Evolutionary conservation across 495 filamentous ascomycete genomes (phyloP).

Genomic region (Annulohypoxylon nitens): DNA sequence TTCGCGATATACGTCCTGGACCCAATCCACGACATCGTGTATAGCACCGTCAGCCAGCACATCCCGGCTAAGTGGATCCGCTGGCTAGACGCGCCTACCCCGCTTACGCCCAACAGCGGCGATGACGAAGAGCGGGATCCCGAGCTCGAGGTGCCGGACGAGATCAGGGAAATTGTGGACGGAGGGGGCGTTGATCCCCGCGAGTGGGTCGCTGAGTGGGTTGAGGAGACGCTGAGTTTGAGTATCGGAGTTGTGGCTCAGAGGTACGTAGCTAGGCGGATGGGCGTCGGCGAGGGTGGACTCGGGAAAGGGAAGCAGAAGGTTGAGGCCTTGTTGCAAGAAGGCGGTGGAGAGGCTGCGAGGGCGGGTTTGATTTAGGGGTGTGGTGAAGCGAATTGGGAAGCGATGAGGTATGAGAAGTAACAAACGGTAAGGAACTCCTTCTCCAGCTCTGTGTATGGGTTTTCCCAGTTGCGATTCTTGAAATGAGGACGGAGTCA

Average conservation of each 20-base stretch:
- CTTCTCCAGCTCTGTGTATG: neutral
- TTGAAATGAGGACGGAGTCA: constrained; percentile 20
- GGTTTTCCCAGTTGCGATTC: neutral
- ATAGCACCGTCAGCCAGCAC: constrained; percentile 83
- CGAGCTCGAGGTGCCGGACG: constrained; percentile 71
- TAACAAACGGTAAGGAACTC: neutral
- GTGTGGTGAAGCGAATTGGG: neutral
- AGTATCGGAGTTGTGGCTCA: constrained; percentile 91
- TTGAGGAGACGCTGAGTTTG: constrained; percentile 88
- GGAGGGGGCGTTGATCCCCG: constrained; percentile 91
- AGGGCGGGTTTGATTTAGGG: constrained; percentile 68
- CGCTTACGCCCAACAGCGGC: constrained; percentile 60
- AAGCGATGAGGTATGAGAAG: neutral
- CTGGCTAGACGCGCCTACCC: constrained; percentile 86
- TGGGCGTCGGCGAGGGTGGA: constrained; percentile 92
- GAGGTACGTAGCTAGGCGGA: constrained; percentile 91
- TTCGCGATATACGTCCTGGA: constrained; percentile 96
- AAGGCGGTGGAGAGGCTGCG: constrained; percentile 85
- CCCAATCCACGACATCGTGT: constrained; percentile 91
- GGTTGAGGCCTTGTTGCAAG: constrained; percentile 75
- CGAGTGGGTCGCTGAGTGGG: constrained; percentile 98
- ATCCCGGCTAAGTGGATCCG: constrained; percentile 89
- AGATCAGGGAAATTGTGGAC: constrained; percentile 89
- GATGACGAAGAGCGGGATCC: constrained; percentile 51
- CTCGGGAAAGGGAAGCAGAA: constrained; percentile 85